Evolutionary conservation across 306 rosid species (phyloP).

Genomic region (Gastrolobium bilobum): DNA sequence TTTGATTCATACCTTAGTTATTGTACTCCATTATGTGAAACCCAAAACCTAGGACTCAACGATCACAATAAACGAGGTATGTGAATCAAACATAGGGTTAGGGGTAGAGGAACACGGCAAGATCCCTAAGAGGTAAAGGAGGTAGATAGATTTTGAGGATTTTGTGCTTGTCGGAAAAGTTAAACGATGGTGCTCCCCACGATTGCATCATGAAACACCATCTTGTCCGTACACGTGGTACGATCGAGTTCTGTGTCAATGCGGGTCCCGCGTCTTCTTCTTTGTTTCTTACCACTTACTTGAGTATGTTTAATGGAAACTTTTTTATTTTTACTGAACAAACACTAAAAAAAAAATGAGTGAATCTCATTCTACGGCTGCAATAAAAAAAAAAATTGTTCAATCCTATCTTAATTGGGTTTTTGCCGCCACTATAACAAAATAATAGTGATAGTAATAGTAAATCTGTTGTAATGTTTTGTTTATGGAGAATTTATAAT

Average conservation of each 20-base stretch:
- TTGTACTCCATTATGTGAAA: constrained; percentile 33
- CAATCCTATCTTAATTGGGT: too few species aligned
- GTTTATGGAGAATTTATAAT: too few species aligned
- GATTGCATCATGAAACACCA: constrained; percentile 42
- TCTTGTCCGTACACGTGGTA: constrained; percentile 58
- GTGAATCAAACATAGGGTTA: background rate
- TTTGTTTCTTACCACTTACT: too few species aligned
- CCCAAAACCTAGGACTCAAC: constrained; percentile 41
- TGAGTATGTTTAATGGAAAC: too few species aligned
- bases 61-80: constrained; percentile 18
- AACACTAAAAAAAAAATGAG: too few species aligned
- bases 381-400: too few species aligned
- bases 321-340: too few species aligned
- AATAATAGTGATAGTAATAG: too few species aligned
- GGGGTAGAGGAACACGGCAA: constrained; percentile 36
- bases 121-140: constrained; percentile 46
- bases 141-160: constrained; percentile 33
- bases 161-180: constrained; percentile 40
- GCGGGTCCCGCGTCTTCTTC: too few species aligned
- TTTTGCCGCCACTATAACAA: too few species aligned
- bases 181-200: constrained; percentile 59
- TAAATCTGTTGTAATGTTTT: too few species aligned
- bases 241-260: constrained; percentile 15
- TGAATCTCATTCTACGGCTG: too few species aligned
- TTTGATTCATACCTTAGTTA: background rate